These are phyloP conservation scores for Globisporangium abappressorium DNA, from an alignment of 352 stramenopile genomes.

Conservation along the genomic window DNA sequence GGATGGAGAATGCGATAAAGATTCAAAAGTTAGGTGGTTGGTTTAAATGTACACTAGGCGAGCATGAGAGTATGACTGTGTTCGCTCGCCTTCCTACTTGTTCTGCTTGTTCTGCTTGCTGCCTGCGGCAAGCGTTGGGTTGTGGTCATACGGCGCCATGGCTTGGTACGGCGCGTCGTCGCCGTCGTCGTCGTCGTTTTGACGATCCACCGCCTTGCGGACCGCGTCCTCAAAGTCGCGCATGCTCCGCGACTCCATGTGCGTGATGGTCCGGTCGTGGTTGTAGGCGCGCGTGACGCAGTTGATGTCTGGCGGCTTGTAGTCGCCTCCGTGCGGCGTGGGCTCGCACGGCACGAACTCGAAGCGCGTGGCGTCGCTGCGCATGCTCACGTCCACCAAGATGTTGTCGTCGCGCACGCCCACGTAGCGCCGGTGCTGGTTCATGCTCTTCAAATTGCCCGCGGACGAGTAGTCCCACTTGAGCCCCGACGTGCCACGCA, in stretches of 20 bases:
- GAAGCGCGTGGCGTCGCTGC: constrained; percentile 69
- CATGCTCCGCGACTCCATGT: constrained; percentile 78
- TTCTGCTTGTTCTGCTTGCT: background rate
- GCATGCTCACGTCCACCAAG: constrained; percentile 84
- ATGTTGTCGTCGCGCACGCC: constrained; percentile 65
- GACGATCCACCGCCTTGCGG: constrained; percentile 25
- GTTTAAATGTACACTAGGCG: background rate
- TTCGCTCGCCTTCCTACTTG: background rate
- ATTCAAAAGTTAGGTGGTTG: background rate
- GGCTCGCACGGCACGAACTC: constrained; percentile 74
- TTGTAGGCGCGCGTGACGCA: constrained; percentile 75
- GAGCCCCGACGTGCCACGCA: constrained; percentile 63
- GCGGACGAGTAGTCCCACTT: constrained; percentile 83
- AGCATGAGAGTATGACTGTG: background rate
- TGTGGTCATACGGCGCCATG: background rate
- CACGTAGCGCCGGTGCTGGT: constrained; percentile 85
- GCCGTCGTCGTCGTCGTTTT: background rate
- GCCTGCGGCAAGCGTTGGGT: background rate
- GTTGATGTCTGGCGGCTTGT: constrained; percentile 63
- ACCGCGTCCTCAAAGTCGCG: constrained; percentile 65
- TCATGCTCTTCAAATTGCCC: constrained; percentile 85
- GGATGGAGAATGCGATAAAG: background rate
- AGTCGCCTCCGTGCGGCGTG: constrained; percentile 14
- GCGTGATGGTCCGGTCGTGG: constrained; percentile 55
- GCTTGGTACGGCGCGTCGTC: background rate